Conservation (phyloP, 1,284 basidiomycete genomes). For the Sporisorium graminicola region DNA sequence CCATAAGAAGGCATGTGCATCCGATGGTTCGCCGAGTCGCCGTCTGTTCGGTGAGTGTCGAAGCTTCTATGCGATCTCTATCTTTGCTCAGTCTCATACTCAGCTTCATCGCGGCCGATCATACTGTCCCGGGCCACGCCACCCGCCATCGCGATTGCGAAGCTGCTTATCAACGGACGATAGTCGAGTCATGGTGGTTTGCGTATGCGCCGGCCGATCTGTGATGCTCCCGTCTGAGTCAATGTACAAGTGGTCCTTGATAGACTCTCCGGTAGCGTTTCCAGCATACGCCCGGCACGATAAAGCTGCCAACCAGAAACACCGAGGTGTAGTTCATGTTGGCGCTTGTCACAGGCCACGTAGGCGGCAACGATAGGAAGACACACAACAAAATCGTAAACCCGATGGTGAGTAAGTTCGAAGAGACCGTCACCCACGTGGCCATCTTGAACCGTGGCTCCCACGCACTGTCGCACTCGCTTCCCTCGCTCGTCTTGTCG, state of each 20-base stretch:
- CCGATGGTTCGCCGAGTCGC: too few species aligned
- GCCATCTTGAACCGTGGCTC: constrained; percentile 32
- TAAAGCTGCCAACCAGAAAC: constrained; percentile 19
- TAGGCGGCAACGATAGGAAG: constrained; percentile 31
- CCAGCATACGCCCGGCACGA: constrained; percentile 19
- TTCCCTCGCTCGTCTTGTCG: constrained; percentile 1
- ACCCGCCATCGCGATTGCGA: too few species aligned
- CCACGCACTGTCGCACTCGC: constrained; percentile 13
- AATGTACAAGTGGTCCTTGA: constrained; percentile 26
- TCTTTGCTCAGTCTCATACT: too few species aligned
- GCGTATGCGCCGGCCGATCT: too few species aligned
- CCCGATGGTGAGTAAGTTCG: constrained; percentile 32
- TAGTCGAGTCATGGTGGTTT: too few species aligned
- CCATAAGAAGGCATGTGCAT: background rate
- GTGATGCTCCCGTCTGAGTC: too few species aligned
- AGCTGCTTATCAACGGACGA: too few species aligned
- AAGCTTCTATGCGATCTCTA: too few species aligned
- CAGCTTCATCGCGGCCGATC: too few species aligned
- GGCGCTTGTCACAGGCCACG: constrained; percentile 31
- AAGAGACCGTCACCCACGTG: constrained; percentile 6
- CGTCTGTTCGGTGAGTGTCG: too few species aligned
- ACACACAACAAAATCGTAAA: constrained; percentile 37
- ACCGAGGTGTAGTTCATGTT: constrained; percentile 41
- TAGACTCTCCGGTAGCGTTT: constrained; percentile 11
- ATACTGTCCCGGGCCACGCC: background rate